Evolutionary conservation across 2,329 filamentous ascomycete genomes (phyloP).

Genomic region (Fusarium burgessii): DNA sequence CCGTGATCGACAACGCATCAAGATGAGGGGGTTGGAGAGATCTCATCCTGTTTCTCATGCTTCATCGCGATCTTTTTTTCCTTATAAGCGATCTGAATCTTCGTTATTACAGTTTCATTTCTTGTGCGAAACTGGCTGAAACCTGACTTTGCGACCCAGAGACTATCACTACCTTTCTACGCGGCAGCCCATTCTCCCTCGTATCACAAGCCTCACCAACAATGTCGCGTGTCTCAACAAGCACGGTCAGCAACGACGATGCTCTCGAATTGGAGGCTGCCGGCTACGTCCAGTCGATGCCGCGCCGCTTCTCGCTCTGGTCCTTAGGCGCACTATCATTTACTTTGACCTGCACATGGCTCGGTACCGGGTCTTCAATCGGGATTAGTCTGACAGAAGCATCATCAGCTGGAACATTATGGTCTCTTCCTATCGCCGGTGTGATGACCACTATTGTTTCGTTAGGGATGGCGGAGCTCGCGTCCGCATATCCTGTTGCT

Average conservation of each 20-base stretch:
- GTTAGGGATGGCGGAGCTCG: conserved; percentile 45
- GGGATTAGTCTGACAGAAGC: conserved; percentile 47
- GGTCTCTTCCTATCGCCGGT: conserved; percentile 45
- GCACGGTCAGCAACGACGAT: conserved; percentile 24
- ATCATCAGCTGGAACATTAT: conserved; percentile 43
- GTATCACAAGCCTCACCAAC: not conserved
- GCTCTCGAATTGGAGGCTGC: conserved; percentile 49
- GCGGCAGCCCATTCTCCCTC: not conserved
- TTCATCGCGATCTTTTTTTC: rapidly evolving
- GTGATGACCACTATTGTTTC: conserved; percentile 46
- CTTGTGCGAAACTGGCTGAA: not conserved
- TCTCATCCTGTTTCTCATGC: rapidly evolving
- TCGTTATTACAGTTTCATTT: rapidly evolving
- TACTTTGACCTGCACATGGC: conserved; percentile 49
- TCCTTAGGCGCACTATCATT: conserved; percentile 47
- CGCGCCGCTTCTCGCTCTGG: conserved; percentile 47
- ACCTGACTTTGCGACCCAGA: rapidly evolving
- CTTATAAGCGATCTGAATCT: not conserved
- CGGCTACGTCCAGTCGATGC: conserved; percentile 49
- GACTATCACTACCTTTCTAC: rapidly evolving
- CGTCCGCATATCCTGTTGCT: conserved; percentile 45
- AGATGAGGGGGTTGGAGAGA: not conserved
- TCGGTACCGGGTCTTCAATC: conserved; percentile 47
- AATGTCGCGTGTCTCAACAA: conserved; percentile 1
- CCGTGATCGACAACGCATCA: not conserved